These are phyloP conservation scores for Mycena kentingensis DNA, from an alignment of 768 basidiomycete species.

Conservation along the genomic window DNA sequence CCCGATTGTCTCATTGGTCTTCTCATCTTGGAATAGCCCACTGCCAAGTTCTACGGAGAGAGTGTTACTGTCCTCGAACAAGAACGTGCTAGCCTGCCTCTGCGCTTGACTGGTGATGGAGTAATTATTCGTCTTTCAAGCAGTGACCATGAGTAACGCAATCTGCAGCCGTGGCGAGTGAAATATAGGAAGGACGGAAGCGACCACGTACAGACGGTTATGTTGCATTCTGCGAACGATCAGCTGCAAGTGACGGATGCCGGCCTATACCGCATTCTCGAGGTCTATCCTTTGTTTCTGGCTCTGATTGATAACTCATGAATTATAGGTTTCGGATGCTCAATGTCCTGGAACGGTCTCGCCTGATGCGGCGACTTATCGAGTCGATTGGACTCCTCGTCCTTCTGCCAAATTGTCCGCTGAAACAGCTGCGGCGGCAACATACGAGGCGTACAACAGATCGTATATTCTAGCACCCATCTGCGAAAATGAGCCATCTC, in stretches of 20 bases:
- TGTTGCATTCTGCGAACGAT: conserved; percentile 65
- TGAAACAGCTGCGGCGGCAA: conserved; percentile 47
- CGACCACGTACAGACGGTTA: conserved; percentile 41
- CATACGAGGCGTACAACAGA: conserved; percentile 64
- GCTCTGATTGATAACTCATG: conserved; percentile 20
- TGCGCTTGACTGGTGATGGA: conserved; percentile 88
- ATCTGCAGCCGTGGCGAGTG: conserved; percentile 84
- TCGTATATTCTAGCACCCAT: conserved; percentile 76
- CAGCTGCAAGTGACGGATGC: conserved; percentile 70
- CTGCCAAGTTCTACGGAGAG: conserved; percentile 81
- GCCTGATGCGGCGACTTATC: conserved; percentile 59
- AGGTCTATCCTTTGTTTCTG: conserved; percentile 44
- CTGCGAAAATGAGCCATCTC: conserved; percentile 79
- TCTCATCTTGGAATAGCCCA: conserved; percentile 64
- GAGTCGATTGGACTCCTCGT: conserved; percentile 77
- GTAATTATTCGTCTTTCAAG: conserved; percentile 48
- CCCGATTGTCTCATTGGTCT: neutral
- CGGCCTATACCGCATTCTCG: conserved; percentile 74
- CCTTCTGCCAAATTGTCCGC: conserved; percentile 73
- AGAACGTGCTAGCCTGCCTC: conserved; percentile 69
- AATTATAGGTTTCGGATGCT: conserved; percentile 70
- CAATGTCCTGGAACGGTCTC: conserved; percentile 81
- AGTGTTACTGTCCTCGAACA: conserved; percentile 71
- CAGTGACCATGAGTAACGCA: conserved; percentile 4
- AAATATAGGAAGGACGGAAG: conserved; percentile 64